Base-by-base conservation (phyloP, 2,329 filamentous ascomycete species). In the Exophiala oligosperma region DNA sequence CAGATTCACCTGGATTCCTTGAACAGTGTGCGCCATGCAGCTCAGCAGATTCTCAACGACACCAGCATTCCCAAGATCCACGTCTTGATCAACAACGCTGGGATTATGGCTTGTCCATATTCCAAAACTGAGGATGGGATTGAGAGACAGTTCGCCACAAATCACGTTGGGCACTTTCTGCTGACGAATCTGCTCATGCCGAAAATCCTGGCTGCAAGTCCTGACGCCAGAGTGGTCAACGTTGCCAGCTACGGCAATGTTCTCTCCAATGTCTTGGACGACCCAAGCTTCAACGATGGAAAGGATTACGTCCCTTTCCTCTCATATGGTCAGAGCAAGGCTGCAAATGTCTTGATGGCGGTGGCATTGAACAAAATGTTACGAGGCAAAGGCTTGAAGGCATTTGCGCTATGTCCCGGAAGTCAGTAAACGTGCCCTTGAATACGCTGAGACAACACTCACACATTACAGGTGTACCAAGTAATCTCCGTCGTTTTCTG, bases 321-420 rank as follows among this genome's bases (percentile, higher is more conserved):
- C 9, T 71, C 71, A 2, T 80, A 80, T 64, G 77, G 73, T 3
- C 76, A 79, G 54, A 67, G 69, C 44, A 81, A 81, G 69, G 76
- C 74, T 2, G 78, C 77, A 14, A 77, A 77, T 53, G 73, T 80
- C 49, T 64, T 80, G 40, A 21, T 41, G 21, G 38, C 51, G 8
- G 24, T 46, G 8, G 51, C n/a, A 1, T 32, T 54, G 37, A 46
- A 44, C 14, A 28, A 32, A 9, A 40, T 9, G n/a, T 14, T 43
- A 9, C 14, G 8, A 21, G 14, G 14, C 11, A 17, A 21, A 8
- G 40, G 40, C 14, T 43, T 43, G 40, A 43, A 43, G 21, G 40
- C 40, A 2, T 43, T 43, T 23, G 40, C 40, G 2, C 40, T 43
- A 11, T n/a, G 21, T 43, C 40, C 40, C 3, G 40, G 40, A 43